Base-by-base conservation (phyloP, 805 yeast species). In the Candida quercuum region DNA sequence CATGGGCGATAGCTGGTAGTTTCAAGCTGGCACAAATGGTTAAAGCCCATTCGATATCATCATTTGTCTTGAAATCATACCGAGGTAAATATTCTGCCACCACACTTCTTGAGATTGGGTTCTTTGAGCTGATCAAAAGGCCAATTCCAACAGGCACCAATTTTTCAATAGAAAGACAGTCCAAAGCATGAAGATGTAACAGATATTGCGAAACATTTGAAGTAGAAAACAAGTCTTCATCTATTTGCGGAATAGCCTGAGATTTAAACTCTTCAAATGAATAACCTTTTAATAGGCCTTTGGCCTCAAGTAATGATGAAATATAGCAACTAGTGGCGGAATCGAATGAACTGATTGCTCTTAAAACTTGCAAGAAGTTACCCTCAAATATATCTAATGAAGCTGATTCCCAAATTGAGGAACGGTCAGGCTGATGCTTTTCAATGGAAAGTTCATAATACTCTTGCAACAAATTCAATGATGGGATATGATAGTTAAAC, bases 11-110 rank as follows among this genome's bases (percentile, higher is more conserved):
- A 7, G 69, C 60, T n/a, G 76, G 67, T 29, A 83, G 56, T 48
- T 72, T 74, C 54, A 83, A 65, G 47, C 79, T 71, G 11, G 88
- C 84, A 61, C 91, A 82, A 5, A 84, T 65, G 3, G 86, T 74
- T 36, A 84, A 61, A 32, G 81, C 73, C 91, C 91, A 84, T 56
- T 84, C 93, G 43, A 81, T 67, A 53, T 84, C 94, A 54, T 83
- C 89, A 51, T 79, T 81, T 8, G 80, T 78, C 37, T 70, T 61
- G 50, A 78, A 78, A 31, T 78, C 67, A 52, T 66, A 83, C 17
- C 68, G 69, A 5, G 86, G 86, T 25, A 84, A 59, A 33, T 74
- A 67, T 41, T 76, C 78, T 4, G 76, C 69, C 25, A 84, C 67
- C 1, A 74, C 68, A 12, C 60, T 59, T 36, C 66, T 54, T 3